These are phyloP conservation scores for Hawksworthiomyces lignivorus DNA, from an alignment of 2,329 filamentous ascomycete species.

Conservation along the genomic window DNA sequence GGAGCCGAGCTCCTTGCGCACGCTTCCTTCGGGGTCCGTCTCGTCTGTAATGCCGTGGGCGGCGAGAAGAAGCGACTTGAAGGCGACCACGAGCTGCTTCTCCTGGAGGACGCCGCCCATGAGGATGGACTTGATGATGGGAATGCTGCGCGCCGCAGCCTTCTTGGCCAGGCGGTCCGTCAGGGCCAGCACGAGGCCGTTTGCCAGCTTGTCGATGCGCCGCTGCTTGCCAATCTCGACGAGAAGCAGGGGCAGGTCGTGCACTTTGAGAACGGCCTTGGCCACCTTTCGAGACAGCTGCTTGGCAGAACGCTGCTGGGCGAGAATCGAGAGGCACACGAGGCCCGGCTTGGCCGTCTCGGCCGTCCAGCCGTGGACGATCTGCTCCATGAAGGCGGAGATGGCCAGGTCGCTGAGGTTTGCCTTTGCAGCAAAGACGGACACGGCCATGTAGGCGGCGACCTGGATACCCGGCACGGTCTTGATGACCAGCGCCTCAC, in stretches of 20 bases:
- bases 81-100: conserved; percentile 54
- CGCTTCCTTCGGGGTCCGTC: conserved; percentile 44
- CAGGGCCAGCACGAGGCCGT: conserved; percentile 61
- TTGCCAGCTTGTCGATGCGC: conserved; percentile 62
- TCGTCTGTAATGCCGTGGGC: conserved; percentile 50
- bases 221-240: conserved; percentile 56
- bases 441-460: conserved; percentile 84
- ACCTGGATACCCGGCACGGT: conserved; percentile 72
- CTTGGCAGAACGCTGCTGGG: conserved; percentile 66
- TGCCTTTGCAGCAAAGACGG: conserved; percentile 78
- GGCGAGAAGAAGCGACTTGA: conserved; percentile 56
- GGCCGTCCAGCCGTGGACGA: conserved; percentile 66
- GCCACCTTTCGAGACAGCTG: conserved; percentile 63
- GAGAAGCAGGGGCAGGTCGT: conserved; percentile 52
- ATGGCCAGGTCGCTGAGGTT: conserved; percentile 70
- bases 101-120: conserved; percentile 53
- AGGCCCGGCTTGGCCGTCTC: conserved; percentile 68
- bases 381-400: conserved; percentile 83
- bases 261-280: conserved; percentile 58
- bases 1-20: conserved; percentile 57
- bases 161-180: conserved; percentile 55
- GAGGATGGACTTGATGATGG: conserved; percentile 54
- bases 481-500: conserved; percentile 68
- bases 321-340: conserved; percentile 71
- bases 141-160: conserved; percentile 48